Evolutionary conservation across 2,329 filamentous ascomycete species (phyloP).

Genomic region (Orbilia brochopaga): DNA sequence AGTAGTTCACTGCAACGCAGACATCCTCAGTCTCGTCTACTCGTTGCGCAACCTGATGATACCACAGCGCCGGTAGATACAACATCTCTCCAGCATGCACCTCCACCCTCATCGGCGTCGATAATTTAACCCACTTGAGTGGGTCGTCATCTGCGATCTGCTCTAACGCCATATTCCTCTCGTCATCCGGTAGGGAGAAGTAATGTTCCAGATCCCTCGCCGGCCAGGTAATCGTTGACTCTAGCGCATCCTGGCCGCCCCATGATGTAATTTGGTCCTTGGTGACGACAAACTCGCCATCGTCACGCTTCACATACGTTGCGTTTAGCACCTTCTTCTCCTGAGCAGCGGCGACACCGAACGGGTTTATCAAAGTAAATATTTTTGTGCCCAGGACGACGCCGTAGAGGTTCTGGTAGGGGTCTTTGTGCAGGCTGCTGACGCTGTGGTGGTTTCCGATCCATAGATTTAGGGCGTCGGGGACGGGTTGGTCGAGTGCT

Average conservation of each 20-base stretch:
- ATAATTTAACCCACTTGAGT: slow-evolving; percentile 61
- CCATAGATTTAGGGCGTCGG: slow-evolving; percentile 84
- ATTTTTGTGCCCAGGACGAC: slow-evolving; percentile 75
- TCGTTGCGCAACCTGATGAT: slow-evolving; percentile 77
- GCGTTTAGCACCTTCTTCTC: slow-evolving; percentile 67
- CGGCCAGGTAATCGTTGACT: slow-evolving; percentile 30
- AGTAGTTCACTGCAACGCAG: slow-evolving; percentile 82
- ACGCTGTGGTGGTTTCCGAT: slow-evolving; percentile 73
- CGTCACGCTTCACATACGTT: slow-evolving; percentile 62
- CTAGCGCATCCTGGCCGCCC: slow-evolving; percentile 19
- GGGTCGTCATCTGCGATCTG: slow-evolving; percentile 64
- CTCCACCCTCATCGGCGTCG: slow-evolving; percentile 70
- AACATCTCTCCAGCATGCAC: slow-evolving; percentile 77
- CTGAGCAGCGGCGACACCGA: slow-evolving; percentile 72
- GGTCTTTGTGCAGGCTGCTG: slow-evolving; percentile 79
- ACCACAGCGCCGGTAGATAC: slow-evolving; percentile 83
- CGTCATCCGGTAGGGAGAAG: slow-evolving; percentile 28
- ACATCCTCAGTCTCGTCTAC: slow-evolving; percentile 71
- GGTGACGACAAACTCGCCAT: slow-evolving; percentile 43
- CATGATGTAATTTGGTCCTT: slow-evolving; percentile 53
- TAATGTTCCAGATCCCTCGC: slow-evolving; percentile 27
- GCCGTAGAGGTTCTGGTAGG: slow-evolving; percentile 84
- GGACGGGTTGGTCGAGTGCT: slow-evolving; percentile 66
- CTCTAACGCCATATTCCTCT: slow-evolving; percentile 8
- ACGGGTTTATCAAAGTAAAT: slow-evolving; percentile 75